These are phyloP conservation scores for Conoideocrella luteorostrata DNA, from an alignment of 2,329 filamentous ascomycete genomes.

Conservation along the genomic window DNA sequence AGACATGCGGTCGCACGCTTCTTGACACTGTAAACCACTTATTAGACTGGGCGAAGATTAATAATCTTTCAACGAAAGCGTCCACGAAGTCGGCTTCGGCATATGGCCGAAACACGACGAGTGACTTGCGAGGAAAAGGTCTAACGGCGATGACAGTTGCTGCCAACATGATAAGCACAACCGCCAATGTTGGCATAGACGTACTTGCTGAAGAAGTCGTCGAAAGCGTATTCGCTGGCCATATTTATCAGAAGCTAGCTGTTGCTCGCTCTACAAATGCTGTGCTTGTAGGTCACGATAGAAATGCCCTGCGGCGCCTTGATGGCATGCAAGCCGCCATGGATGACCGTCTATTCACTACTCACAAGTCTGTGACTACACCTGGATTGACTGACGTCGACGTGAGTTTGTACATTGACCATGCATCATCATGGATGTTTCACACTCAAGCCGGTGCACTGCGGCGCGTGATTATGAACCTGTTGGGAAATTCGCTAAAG, in stretches of 20 bases:
- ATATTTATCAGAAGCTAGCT: constrained; percentile 28
- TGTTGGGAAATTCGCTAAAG: constrained; percentile 57
- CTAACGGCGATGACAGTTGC: constrained; percentile 5
- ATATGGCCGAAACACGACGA: background rate
- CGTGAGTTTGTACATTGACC: constrained; percentile 32
- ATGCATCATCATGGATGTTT: constrained; percentile 42
- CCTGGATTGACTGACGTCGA: constrained; percentile 15
- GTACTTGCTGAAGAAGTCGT: constrained; percentile 38
- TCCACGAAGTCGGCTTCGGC: background rate
- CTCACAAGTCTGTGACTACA: too few relatives aligned
- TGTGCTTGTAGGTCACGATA: constrained; percentile 2
- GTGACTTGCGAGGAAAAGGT: constrained; percentile 2
- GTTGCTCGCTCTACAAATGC: constrained; percentile 10
- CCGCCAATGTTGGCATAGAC: constrained; percentile 27
- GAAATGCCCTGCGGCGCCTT: constrained; percentile 12
- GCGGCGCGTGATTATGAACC: constrained; percentile 53
- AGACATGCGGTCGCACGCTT: constrained; percentile 43
- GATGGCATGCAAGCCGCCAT: constrained; percentile 37
- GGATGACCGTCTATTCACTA: too few relatives aligned
- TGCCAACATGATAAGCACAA: constrained; percentile 12
- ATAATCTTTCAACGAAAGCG: constrained; percentile 23
- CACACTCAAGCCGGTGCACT: constrained; percentile 47
- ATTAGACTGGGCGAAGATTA: constrained; percentile 50
- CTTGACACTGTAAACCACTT: constrained; percentile 50
- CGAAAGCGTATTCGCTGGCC: constrained; percentile 41